Percentiles rank a stretch among this genome's conserved stretches.
Evolutionary conservation across 352 stramenopile species (phyloP).

Genomic region (Pythium rhizo-oryzae): DNA sequence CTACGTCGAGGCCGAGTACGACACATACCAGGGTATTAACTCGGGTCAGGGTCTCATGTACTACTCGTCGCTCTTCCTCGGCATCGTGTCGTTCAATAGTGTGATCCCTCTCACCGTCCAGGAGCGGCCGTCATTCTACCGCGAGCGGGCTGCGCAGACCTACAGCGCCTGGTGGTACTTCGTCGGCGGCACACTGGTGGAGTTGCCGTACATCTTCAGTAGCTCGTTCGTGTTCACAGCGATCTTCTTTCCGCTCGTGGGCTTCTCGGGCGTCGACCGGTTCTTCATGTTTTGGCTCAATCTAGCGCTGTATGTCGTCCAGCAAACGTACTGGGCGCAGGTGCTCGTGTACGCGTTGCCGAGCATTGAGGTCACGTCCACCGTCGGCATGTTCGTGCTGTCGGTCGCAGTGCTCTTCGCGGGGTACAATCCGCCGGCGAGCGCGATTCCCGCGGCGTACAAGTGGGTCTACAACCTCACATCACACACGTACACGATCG

Average conservation of each 20-base stretch:
- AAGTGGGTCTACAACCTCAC: conserved; percentile 46
- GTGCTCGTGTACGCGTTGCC: conserved; percentile 66
- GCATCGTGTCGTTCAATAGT: conserved; percentile 70
- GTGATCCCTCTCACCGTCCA: conserved; percentile 72
- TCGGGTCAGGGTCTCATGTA: conserved; percentile 81
- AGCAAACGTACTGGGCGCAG: conserved; percentile 76
- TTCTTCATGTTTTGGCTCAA: conserved; percentile 69
- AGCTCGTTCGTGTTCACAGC: conserved; percentile 45
- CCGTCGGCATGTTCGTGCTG: conserved; percentile 45
- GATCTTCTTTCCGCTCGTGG: conserved; percentile 80
- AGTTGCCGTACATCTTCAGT: conserved; percentile 61
- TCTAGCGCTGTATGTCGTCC: conserved; percentile 55
- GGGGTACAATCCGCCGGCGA: conserved; percentile 46
- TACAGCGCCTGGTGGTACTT: conserved; percentile 72
- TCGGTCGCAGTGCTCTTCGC: conserved; percentile 61
- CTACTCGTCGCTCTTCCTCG: conserved; percentile 82
- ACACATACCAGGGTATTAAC: conserved; percentile 53
- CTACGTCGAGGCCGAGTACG: conserved; percentile 47
- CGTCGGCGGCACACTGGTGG: conserved; percentile 60
- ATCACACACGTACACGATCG: conserved; percentile 42
- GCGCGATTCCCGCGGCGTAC: conserved; percentile 31
- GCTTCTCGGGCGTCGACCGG: conserved; percentile 36
- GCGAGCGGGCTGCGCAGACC: conserved; percentile 78
- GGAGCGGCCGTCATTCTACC: conserved; percentile 84
- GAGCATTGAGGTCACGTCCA: conserved; percentile 41